Evolutionary conservation across 106 monocot genomes (phyloP).

Genomic region (Platanthera zijinensis): DNA sequence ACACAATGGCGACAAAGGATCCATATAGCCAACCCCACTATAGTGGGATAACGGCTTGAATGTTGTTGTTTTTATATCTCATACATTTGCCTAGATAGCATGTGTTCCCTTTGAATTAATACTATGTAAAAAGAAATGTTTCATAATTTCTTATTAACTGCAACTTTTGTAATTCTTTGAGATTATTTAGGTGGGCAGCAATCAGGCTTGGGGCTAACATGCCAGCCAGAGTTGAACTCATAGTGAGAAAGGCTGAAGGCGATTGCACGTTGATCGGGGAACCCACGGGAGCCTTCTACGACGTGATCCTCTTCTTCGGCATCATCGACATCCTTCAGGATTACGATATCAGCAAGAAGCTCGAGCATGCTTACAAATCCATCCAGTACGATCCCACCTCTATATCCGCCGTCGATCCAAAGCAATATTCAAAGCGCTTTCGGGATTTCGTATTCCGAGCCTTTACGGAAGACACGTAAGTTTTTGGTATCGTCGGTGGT

Average conservation of each 20-base stretch:
- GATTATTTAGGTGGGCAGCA: not conserved
- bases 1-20: too few species aligned
- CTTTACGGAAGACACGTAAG: conserved; percentile 40
- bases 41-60: too few species aligned
- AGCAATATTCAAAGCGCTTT: conserved; percentile 59
- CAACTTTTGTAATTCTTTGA: not conserved
- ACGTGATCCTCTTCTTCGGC: conserved; percentile 42
- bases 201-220: not conserved
- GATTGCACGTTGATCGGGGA: not conserved
- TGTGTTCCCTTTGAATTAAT: not conserved
- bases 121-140: not conserved
- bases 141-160: not conserved
- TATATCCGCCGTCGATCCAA: conserved; percentile 82
- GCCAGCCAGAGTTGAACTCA: not conserved
- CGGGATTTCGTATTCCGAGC: conserved; percentile 59
- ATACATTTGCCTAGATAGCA: not conserved
- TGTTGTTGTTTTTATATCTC: too few species aligned
- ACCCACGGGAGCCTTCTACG: not conserved
- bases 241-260: not conserved
- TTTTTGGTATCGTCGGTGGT: too few species aligned
- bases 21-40: too few species aligned
- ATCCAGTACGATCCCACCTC: conserved; percentile 77
- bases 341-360: conserved; percentile 82
- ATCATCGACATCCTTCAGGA: conserved; percentile 95
- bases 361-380: conserved; percentile 86